Base-by-base conservation (phyloP, 352 stramenopile species). In the Globisporangium emineosum region DNA sequence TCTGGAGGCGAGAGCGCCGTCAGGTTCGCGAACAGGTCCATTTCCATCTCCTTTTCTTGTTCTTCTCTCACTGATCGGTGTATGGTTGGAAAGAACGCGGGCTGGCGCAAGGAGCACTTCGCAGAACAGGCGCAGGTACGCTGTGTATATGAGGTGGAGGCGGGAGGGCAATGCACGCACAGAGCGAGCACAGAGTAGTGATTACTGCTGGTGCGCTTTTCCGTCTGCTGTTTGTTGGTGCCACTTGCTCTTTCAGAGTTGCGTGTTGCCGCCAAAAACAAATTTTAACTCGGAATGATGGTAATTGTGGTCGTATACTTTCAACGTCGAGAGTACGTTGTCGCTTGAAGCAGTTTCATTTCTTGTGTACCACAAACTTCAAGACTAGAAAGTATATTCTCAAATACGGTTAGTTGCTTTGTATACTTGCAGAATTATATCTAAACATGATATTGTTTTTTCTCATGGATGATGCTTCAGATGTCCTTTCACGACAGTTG, bases 11-110 rank as follows among this genome's bases (percentile, higher is more conserved):
- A 54, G 27, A 64, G 64, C 57, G 56, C 56, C 29, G 57, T 65
- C 13, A 64, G 51, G 42, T 69, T 30, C 17, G 56, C 57, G 30
- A 69, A 57, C 10, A 60, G 27, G 37, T 64, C 64, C 56, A 53
- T 61, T 23, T 62, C 62, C 17, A 50, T 56, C 15, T 32, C 7
- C 25, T 17, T 30, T 52, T 52, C 21, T 52, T 25, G n/a, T 50
- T 56, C 25, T 53, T 27, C 32, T 37, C 25, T 6, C 12, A 6
- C 5, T 45, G 37, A 45, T 9, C 37, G 7, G 37, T 45, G 37
- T n/a, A n/a, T n/a, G n/a, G n/a, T n/a, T n/a, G n/a, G n/a, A n/a
- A n/a, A n/a, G n/a, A n/a, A n/a, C n/a, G n/a, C n/a, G 15, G 4
- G 37, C 15, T 45, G 37, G 15, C n/a, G 37, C 9, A n/a, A 45